Evolutionary conservation across 148 eudicot species (phyloP), one percentile per base, ranked within the genome.

Genomic region (Spergularia marina): DNA sequence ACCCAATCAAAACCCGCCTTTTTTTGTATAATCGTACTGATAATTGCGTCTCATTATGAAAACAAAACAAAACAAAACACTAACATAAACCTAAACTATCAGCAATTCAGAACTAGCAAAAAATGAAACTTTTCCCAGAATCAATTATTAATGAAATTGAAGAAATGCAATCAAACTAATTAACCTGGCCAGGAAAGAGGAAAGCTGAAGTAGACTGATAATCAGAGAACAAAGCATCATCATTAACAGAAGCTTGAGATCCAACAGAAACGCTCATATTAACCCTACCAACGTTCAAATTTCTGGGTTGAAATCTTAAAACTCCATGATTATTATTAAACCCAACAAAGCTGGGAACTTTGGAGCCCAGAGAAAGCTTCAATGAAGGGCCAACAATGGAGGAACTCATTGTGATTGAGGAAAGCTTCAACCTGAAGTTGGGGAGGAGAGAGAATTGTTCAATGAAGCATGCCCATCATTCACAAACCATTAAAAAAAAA

Each of bases 151-250:
- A 4, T 44, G 49, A 44, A 44, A 44, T 44, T 30, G 4, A 30
- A 30, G 36, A 30, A 30, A 30, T 30, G 36, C 36, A 63, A 12
- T 12, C 10, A 78, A 61, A 49, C 44, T 21, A 58, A 2, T 65
- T 64, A 15, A 94, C 98, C 97, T 94, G 97, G 36, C 98, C 98
- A 75, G 98, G 98, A 64, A 94, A 91, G 53, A 94, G 89, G 73
- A 94, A 91, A 62, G 97, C 98, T 7, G 49, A 70, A 71, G 86
- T 64, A 47, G 97, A 90, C 77, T 87, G 86, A 62, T 89, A 94
- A 84, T 86, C 91, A 36, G 85, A 66, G 75, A 94, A 94, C 53
- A 94, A 77, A 47, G 84, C 83, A 54, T 93, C 97, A 59, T 82
- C 36, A 30, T 30, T 73, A 23, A 87, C 87, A 13, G 75, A 64